Conservation (phyloP, 345 rosid species). For the Salix caprea region DNA sequence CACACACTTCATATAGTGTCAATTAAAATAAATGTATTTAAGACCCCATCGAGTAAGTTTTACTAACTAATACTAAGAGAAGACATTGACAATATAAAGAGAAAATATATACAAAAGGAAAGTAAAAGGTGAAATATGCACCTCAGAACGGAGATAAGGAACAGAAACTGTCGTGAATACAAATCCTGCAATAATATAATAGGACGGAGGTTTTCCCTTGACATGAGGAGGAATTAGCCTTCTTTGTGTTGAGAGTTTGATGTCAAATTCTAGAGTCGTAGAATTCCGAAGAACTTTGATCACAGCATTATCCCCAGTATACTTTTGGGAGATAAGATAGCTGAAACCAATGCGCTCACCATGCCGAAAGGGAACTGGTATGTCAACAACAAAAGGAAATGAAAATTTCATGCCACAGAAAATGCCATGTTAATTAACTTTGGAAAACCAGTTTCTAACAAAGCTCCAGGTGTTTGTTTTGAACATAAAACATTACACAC, state of each 20-base stretch:
- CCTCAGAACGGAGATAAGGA: slow-evolving; percentile 97
- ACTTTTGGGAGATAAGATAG: slow-evolving; percentile 87
- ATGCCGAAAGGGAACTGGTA: slow-evolving; percentile 86
- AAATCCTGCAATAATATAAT: slow-evolving; percentile 89
- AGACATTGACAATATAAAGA: neutral
- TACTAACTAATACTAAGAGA: neutral
- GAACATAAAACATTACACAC: neutral
- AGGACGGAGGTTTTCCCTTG: slow-evolving; percentile 76
- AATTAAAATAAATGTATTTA: neutral
- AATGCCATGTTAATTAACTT: neutral
- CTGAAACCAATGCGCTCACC: slow-evolving; percentile 96
- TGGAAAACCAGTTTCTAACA: neutral
- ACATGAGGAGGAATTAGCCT: slow-evolving; percentile 84
- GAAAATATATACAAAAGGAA: neutral
- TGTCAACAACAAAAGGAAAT: slow-evolving; percentile 6
- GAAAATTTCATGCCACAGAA: neutral
- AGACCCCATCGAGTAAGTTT: neutral
- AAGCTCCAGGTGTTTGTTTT: neutral
- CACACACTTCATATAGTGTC: neutral
- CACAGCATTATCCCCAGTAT: slow-evolving; percentile 74
- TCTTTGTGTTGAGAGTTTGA: slow-evolving; percentile 81
- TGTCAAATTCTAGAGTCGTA: slow-evolving; percentile 54
- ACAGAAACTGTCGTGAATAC: slow-evolving; percentile 86
- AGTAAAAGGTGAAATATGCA: slow-evolving; percentile 9
- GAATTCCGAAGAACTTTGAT: slow-evolving; percentile 78